Conservation (phyloP, 2,329 filamentous ascomycete species). For the Rutstroemia sydowiana region DNA sequence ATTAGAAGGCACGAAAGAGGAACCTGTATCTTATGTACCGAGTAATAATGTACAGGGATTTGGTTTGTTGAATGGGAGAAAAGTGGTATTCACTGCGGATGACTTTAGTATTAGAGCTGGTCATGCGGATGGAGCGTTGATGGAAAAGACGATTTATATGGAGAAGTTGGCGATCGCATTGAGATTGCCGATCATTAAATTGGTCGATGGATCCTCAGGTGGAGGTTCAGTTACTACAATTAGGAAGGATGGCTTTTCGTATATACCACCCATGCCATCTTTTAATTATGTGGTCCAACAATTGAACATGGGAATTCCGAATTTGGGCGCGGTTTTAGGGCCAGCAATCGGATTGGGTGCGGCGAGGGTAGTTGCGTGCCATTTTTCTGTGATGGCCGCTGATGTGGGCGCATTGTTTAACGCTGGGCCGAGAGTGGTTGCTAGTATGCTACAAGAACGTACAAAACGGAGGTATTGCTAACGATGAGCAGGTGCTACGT, state of each 20-base stretch:
- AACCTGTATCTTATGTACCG: conserved; percentile 44
- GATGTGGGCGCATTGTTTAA: conserved; percentile 57
- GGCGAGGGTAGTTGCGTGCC: conserved; percentile 52
- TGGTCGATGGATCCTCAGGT: conserved; percentile 57
- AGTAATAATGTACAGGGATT: conserved; percentile 58
- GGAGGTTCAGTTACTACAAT: conserved; percentile 57
- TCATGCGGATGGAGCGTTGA: conserved; percentile 54
- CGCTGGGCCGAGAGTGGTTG: conserved; percentile 56
- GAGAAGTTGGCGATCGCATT: conserved; percentile 53
- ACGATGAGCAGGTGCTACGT: conserved; percentile 41
- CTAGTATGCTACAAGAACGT: conserved; percentile 27
- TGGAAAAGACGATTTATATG: conserved; percentile 52
- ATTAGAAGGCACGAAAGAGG: no score
- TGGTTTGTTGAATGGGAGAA: conserved; percentile 44
- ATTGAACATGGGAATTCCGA: conserved; percentile 56
- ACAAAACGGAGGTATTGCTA: not conserved
- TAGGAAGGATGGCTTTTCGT: conserved; percentile 46
- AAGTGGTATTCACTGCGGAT: conserved; percentile 54
- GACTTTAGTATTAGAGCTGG: conserved; percentile 57
- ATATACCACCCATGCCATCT: conserved; percentile 49
- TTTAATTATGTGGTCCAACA: conserved; percentile 48
- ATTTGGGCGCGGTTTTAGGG: conserved; percentile 54
- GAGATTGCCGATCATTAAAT: conserved; percentile 53
- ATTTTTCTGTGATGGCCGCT: conserved; percentile 59
- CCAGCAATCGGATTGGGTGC: conserved; percentile 58